Percentiles rank a stretch among this genome's conserved stretches.
Conservation (phyloP, 2,329 filamentous ascomycete genomes). For the Torrubiella hemipterigena region DNA sequence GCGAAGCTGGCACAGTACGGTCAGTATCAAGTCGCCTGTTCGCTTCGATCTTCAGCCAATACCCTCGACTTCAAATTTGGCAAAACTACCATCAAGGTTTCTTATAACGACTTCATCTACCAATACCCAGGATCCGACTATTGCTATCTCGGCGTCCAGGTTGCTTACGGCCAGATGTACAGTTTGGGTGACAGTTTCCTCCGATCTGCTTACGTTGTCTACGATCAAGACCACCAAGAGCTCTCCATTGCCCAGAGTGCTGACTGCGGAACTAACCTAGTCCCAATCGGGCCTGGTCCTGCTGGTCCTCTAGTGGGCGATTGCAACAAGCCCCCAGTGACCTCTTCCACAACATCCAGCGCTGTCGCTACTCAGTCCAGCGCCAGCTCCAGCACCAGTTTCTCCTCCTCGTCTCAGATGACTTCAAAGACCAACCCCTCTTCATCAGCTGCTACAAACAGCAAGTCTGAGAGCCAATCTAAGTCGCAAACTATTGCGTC, state of each 20-base stretch:
- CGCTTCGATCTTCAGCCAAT: slow-evolving; percentile 34
- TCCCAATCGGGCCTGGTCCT: no score
- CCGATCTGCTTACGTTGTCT: background rate
- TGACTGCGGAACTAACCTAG: no score
- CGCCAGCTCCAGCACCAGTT: slow-evolving; percentile 4
- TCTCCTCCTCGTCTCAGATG: slow-evolving; percentile 8
- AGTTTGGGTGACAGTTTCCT: background rate
- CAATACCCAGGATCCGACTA: slow-evolving; percentile 11
- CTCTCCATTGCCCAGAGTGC: no score
- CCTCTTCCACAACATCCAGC: slow-evolving; percentile 1
- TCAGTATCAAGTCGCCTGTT: no score
- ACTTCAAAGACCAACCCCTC: slow-evolving; percentile 14
- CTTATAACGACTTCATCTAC: slow-evolving; percentile 35
- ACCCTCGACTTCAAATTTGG: slow-evolving; percentile 36
- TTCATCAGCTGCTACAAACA: no score
- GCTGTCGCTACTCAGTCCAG: slow-evolving; percentile 3
- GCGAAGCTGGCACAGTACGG: slow-evolving; percentile 18
- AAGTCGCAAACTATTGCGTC: background rate
- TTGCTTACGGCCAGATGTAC: background rate
- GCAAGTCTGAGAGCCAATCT: background rate
- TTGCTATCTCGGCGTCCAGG: background rate
- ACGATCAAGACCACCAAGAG: no score
- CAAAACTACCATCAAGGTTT: slow-evolving; percentile 33
- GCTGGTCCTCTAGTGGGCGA: no score
- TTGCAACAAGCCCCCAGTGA: no score